Base-by-base conservation (phyloP, 1,284 basidiomycete species). In the Cutaneotrichosporon sp. region DNA sequence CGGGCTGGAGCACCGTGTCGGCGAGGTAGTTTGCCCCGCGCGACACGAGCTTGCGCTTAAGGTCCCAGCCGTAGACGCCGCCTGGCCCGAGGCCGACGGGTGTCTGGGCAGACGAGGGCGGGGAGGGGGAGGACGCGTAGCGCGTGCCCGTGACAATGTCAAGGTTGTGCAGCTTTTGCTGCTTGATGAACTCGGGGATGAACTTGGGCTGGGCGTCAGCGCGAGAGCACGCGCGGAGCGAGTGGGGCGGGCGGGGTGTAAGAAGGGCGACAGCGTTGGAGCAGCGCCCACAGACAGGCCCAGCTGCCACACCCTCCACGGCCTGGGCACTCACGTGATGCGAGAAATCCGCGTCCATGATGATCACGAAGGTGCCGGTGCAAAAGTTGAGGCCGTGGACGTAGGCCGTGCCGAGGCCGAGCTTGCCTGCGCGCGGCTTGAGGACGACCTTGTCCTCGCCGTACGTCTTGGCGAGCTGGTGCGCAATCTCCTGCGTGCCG, bases 271-370 rank as follows among this genome's bases (percentile, higher is more conserved):
- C n/a, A n/a, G n/a, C n/a, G n/a, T n/a, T n/a, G n/a, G n/a, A n/a
- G n/a, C n/a, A n/a, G n/a, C n/a, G n/a, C n/a, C n/a, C n/a, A n/a
- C n/a, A n/a, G n/a, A n/a, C n/a, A n/a, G n/a, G n/a, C n/a, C n/a
- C n/a, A n/a, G n/a, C n/a, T n/a, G n/a, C n/a, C n/a, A n/a, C n/a
- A n/a, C n/a, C n/a, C n/a, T n/a, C n/a, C n/a, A n/a, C n/a, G n/a
- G n/a, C n/a, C n/a, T n/a, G n/a, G 22, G 1, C 10, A 62, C 88
- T 57, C 79, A 92, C 92, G 73, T 95, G 92, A 76, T 95, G 92
- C 13, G 91, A 94, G 78, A 95, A 95, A 80, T 95, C 92, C 55
- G 92, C 92, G 73, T 95, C 92, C 92, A 95, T 95, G 78, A 95
- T 95, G 73, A 95, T 91, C 36, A 94, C 91, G 81, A 93, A 95